Evolutionary conservation across 2,329 filamentous ascomycete genomes (phyloP), one percentile per base, ranked within the genome.

Genomic region (Macrophomina tecta): DNA sequence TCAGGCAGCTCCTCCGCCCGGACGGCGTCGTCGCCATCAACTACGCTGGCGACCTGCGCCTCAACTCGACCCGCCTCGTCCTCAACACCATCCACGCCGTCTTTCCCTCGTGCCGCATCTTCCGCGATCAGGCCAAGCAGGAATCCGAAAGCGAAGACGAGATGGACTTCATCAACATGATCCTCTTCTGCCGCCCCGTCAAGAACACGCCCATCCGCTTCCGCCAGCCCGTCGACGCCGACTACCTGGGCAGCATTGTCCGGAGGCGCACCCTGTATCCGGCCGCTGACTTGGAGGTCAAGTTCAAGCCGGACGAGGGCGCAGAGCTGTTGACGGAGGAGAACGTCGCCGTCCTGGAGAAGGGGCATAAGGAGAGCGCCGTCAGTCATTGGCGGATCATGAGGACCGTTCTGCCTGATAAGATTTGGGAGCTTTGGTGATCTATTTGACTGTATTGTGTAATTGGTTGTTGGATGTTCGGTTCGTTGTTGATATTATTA

Each of bases 341-440:
- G 64, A 86, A 90, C 69, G 92, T 90, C 30, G 83, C 82, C 6
- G 84, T 87, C 72, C 82, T 97, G 73, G 85, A 85, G 65, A 84
- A 86, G 75, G 92, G 87, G 83, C 93, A 97, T 75, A 84, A 88
- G 73, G 83, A 87, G 73, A 92, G 91, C 73, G 94, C 94, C 0
- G 76, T 91, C 63, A 91, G 91, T 9, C 95, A 99, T 80, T 99
- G 95, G 95, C 82, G 81, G 51, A 90, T 99, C 55, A 99, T 99
- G 93, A 87, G 95, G 74, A 87, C 82, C 0, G 93, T 97, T 2
- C 72, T 98, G 69, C 93, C 94, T 1, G 83, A 83, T 66, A 81
- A 81, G 12, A 87, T 98, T 32, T 99, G 95, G 95, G 91, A 97
- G 81, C 86, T 88, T 73, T 98, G 93, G 92, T 97, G 79, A 85